Evolutionary conservation across 73 alveolate species (phyloP), one percentile per base, ranked within the genome.

Genomic region (Urostyla sp.): DNA sequence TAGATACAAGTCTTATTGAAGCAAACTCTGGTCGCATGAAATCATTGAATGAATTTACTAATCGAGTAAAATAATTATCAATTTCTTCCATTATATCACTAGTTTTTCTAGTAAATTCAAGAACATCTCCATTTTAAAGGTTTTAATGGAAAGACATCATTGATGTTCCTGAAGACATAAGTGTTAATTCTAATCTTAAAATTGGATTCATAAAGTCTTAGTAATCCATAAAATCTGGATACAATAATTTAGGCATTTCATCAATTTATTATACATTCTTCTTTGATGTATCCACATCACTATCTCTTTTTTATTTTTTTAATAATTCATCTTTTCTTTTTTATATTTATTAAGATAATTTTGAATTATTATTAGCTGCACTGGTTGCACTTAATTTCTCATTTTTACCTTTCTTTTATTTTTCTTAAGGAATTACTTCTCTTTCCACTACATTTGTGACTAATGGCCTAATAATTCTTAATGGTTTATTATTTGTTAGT

Each of bases 21-120:
- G 80, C 87, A 52, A 84, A 84, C 45, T 84, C 92, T 7, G 92
- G 92, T 23, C 86, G 46, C 15, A 53, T 54, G 34, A 63, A 63
- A 4, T 38, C 49, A 75, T 84, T 84, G 51, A 43, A 75, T 1
- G 84, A 58, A 50, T 34, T 35, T 37, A 83, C 72, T 3, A 69
- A 46, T 26, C 75, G 40, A 32, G 35, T 46, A 21, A 83, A 20
- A 10, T 27, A 50, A 10, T 52, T 67, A 24, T 72, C 72, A 54
- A 83, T 30, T n/a, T 57, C 81, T 4, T 53, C 38, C 0, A 72
- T 50, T 6, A 72, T 72, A 4, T 83, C 91, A 26, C 44, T 36
- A 16, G 53, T 81, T 0, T 58, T 1, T 38, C 72, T 55, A 1
- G 73, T 59, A 67, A 83, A 52, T 23, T 72, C 73, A 16, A 83